Evolutionary conservation across 371 early-diverging fungal species (phyloP).

Genomic region (Mucor saturninus): DNA sequence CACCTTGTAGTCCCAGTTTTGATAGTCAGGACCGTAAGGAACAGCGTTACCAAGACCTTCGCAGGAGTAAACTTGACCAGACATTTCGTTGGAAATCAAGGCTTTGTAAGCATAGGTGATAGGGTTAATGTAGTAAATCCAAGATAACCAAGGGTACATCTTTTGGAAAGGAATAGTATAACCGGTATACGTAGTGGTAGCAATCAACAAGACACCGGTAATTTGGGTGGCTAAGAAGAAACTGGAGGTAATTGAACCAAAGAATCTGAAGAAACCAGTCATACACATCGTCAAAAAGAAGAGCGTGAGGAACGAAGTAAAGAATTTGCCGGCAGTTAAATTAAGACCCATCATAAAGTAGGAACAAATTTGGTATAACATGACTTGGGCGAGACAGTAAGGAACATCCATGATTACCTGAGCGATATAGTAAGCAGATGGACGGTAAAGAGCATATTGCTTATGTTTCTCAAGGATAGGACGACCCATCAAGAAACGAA

Average conservation of each 20-base stretch:
- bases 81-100: constrained; percentile 77
- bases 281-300: constrained; percentile 56
- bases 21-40: constrained; percentile 64
- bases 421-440: constrained; percentile 66
- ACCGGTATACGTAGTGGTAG: constrained; percentile 66
- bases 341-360: constrained; percentile 71
- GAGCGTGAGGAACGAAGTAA: constrained; percentile 54
- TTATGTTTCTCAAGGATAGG: constrained; percentile 73
- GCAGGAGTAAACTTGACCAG: constrained; percentile 61
- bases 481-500: constrained; percentile 60
- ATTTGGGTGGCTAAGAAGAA: constrained; percentile 61
- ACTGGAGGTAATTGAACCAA: constrained; percentile 56
- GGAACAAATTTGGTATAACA: constrained; percentile 56
- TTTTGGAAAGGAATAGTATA: constrained; percentile 65
- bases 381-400: constrained; percentile 25
- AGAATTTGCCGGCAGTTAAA: constrained; percentile 52
- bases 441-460: constrained; percentile 69
- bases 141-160: constrained; percentile 75
- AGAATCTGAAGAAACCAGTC: constrained; percentile 50
- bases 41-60: constrained; percentile 45
- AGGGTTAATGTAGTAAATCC: constrained; percentile 80
- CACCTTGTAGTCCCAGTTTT: constrained; percentile 59
- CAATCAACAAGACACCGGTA: constrained; percentile 61
- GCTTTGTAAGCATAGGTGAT: constrained; percentile 74
- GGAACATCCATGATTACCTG: constrained; percentile 56